Conservation (phyloP, 1,284 basidiomycete genomes). For the Anthracocystis walkeri region DNA sequence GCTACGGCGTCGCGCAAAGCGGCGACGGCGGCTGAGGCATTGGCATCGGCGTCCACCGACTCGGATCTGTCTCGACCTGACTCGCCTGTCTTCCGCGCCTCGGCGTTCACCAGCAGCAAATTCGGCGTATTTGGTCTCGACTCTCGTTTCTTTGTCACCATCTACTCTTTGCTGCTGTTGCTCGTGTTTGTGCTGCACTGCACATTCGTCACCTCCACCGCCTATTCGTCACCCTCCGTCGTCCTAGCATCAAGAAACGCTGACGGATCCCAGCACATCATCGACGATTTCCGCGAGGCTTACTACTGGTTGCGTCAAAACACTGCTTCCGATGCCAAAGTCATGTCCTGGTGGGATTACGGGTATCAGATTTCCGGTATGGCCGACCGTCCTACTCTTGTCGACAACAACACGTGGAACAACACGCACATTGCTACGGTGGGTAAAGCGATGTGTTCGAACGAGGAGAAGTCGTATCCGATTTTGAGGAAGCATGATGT, state of each 20-base stretch:
- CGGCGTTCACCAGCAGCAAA: conserved; percentile 25
- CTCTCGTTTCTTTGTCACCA: conserved; percentile 80
- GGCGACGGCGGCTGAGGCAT: conserved; percentile 66
- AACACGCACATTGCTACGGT: conserved; percentile 76
- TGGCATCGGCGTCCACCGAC: conserved; percentile 10
- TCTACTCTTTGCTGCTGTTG: conserved; percentile 83
- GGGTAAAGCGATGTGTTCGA: conserved; percentile 84
- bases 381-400: conserved; percentile 95
- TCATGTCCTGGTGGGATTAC: conserved; percentile 99
- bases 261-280: conserved; percentile 92
- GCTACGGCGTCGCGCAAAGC: conserved; percentile 58
- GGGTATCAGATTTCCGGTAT: conserved; percentile 99
- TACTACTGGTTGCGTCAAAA: conserved; percentile 99
- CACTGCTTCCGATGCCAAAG: conserved; percentile 88
- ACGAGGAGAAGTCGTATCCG: conserved; percentile 95
- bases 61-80: conserved; percentile 22
- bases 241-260: conserved; percentile 84
- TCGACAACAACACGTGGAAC: conserved; percentile 99
- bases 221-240: conserved; percentile 98
- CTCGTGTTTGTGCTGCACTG: conserved; percentile 85
- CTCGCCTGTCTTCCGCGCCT: conserved; percentile 31
- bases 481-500: conserved; percentile 98
- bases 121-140: conserved; percentile 87
- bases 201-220: conserved; percentile 93
- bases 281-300: conserved; percentile 99